phyloP scores from a whole-genome alignment of 306 rosid species.

The Cicer judaicum region DNA sequence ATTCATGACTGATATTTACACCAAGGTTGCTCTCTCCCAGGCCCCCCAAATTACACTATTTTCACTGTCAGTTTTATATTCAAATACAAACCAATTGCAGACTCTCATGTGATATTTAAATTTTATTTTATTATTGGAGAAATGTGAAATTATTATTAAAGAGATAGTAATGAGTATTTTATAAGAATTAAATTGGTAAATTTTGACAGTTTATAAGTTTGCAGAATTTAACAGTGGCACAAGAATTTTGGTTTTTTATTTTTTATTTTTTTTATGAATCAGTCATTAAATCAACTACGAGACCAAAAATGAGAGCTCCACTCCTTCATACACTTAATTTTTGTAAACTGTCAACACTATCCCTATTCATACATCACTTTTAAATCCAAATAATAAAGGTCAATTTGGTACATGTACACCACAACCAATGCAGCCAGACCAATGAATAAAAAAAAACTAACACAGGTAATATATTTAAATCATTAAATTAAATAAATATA shows the following conservation, averaged over 20 bases:
- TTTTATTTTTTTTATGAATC: neutral
- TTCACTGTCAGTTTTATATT: neutral
- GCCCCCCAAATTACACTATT: neutral
- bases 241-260: constrained; percentile 6
- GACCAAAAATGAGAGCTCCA: constrained; percentile 41
- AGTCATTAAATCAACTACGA: constrained; percentile 21
- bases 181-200: neutral
- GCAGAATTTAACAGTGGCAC: constrained; percentile 3
- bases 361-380: constrained; percentile 16
- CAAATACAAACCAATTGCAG: neutral
- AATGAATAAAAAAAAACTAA: constrained; percentile 40
- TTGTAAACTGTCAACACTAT: constrained; percentile 13
- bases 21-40: constrained; percentile 9
- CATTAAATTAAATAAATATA: constrained; percentile 34
- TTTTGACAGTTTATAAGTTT: neutral
- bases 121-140: no score
- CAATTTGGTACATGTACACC: constrained; percentile 44
- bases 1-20: neutral
- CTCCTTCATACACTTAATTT: constrained; percentile 10
- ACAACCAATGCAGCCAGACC: constrained; percentile 45
- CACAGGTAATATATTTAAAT: constrained; percentile 31
- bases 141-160: no score
- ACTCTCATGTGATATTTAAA: neutral
- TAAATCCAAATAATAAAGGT: constrained; percentile 34
- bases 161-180: no score